Percentiles rank a stretch among this genome's conserved stretches.
Conservation (phyloP, 2,329 filamentous ascomycete species). For the Ophiostoma pallidulum region DNA sequence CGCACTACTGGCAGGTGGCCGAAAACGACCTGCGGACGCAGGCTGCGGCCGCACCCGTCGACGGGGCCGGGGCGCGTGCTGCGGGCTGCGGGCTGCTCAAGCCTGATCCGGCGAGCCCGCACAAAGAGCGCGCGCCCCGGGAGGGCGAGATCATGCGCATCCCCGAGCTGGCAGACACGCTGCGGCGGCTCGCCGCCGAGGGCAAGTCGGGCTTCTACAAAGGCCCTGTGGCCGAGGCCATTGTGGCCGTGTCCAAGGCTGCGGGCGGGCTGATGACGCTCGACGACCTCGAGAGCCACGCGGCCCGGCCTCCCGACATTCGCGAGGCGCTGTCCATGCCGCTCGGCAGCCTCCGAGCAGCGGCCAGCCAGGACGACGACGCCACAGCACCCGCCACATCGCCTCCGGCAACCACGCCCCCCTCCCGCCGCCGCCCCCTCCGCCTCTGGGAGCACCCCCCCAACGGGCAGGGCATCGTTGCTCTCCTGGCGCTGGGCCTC, state of each 20-base stretch:
- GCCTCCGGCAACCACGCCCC: too few relatives aligned
- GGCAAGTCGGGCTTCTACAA: slow-evolving; percentile 86
- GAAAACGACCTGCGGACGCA: slow-evolving; percentile 22
- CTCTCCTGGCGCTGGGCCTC: slow-evolving; percentile 84
- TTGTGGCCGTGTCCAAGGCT: slow-evolving; percentile 65
- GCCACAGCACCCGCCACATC: too few relatives aligned
- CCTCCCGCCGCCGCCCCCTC: too few relatives aligned
- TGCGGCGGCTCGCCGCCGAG: slow-evolving; percentile 62
- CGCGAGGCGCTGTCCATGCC: slow-evolving; percentile 60
- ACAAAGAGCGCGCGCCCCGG: slow-evolving; percentile 56
- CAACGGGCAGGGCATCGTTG: slow-evolving; percentile 90
- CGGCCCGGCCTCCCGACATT: slow-evolving; percentile 26
- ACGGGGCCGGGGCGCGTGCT: too few relatives aligned
- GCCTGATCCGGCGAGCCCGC: slow-evolving; percentile 52
- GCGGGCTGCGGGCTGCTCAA: slow-evolving; percentile 80
- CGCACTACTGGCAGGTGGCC: slow-evolving; percentile 19
- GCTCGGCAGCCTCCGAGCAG: slow-evolving; percentile 67
- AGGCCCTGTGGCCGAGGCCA: slow-evolving; percentile 66
- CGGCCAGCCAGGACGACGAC: slow-evolving; percentile 50
- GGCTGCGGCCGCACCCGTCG: slow-evolving; percentile 58
- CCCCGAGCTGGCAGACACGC: slow-evolving; percentile 67
- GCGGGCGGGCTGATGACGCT: slow-evolving; percentile 67
- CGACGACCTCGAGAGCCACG: slow-evolving; percentile 69
- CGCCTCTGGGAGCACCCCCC: slow-evolving; percentile 90
- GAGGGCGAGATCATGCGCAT: slow-evolving; percentile 83